Percentiles rank a stretch among this genome's conserved stretches.
phyloP scores from a whole-genome alignment of 371 early-diverging fungal species.

The Mucor mucedo region DNA sequence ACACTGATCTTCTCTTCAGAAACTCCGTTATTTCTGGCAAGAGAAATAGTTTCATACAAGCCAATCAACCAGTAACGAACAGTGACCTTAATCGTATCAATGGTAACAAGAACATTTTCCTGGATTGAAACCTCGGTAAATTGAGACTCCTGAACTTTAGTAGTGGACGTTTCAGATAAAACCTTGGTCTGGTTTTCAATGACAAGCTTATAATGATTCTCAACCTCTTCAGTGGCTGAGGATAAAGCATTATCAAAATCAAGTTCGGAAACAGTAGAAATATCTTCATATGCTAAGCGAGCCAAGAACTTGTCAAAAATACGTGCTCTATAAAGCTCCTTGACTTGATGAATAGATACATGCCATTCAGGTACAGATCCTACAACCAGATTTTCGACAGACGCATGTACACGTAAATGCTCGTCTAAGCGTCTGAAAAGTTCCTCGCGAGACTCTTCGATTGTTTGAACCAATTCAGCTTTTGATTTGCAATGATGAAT shows the following conservation, averaged over 20 bases:
- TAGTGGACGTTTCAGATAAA: slow-evolving; percentile 1
- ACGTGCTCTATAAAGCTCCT: slow-evolving; percentile 43
- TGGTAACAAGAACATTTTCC: slow-evolving; percentile 31
- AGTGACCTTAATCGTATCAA: slow-evolving; percentile 39
- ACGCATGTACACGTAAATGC: slow-evolving; percentile 36
- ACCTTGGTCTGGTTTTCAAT: slow-evolving; percentile 26
- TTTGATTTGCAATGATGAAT: slow-evolving; percentile 38
- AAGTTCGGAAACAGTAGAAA: slow-evolving; percentile 19
- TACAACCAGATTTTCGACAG: slow-evolving; percentile 25
- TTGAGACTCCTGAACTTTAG: background rate
- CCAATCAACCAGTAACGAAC: slow-evolving; percentile 41
- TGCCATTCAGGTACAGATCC: slow-evolving; percentile 38
- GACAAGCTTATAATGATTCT: slow-evolving; percentile 25
- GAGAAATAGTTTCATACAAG: slow-evolving; percentile 25
- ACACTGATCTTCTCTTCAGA: slow-evolving; percentile 42
- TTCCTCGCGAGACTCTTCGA: slow-evolving; percentile 39
- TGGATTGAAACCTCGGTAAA: slow-evolving; percentile 9
- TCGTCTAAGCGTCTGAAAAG: slow-evolving; percentile 41
- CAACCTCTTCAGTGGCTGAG: slow-evolving; percentile 31
- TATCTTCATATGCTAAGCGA: slow-evolving; percentile 23
- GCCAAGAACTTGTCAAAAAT: slow-evolving; percentile 38
- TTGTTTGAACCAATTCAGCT: slow-evolving; percentile 25
- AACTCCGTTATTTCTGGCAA: slow-evolving; percentile 34
- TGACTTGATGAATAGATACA: slow-evolving; percentile 37
- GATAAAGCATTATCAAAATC: slow-evolving; percentile 29